phyloP scores from a whole-genome alignment of 192 early-diverging fungal species.

The Jimgerdemannia flammicorona region DNA sequence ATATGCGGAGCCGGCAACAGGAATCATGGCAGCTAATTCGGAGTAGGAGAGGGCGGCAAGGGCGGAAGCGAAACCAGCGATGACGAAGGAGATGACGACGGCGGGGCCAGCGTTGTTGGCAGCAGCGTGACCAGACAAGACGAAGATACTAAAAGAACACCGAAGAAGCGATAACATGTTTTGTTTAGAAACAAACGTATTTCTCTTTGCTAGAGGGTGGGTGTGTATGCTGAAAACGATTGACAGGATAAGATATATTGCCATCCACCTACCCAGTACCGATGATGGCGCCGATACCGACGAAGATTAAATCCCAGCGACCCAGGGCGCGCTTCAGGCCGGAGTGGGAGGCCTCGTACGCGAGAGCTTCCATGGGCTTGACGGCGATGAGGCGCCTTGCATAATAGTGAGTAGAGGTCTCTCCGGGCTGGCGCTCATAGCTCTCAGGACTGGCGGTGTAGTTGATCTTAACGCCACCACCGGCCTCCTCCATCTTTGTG shows the following conservation, averaged over 20 bases:
- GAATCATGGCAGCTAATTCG: slow-evolving; percentile 84
- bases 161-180: neutral
- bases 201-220: no score
- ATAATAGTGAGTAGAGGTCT: no score
- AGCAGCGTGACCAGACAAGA: slow-evolving; percentile 61
- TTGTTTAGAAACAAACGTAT: neutral
- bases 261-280: slow-evolving; percentile 16
- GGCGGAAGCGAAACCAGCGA: slow-evolving; percentile 67
- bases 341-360: slow-evolving; percentile 14
- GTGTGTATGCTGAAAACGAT: no score
- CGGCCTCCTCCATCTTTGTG: no score
- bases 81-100: slow-evolving; percentile 77
- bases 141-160: slow-evolving; percentile 17
- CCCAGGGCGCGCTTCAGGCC: slow-evolving; percentile 17
- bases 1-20: slow-evolving; percentile 87
- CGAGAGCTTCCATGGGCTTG: slow-evolving; percentile 24
- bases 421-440: no score
- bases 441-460: no score
- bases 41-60: slow-evolving; percentile 83
- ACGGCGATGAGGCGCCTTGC: no score
- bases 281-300: slow-evolving; percentile 15
- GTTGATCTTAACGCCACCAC: no score
- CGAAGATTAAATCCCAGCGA: slow-evolving; percentile 16
- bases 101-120: slow-evolving; percentile 76
- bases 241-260: no score